phyloP scores from a whole-genome alignment of 1,139 yeast species.

The Saccharomyces uvarum region DNA sequence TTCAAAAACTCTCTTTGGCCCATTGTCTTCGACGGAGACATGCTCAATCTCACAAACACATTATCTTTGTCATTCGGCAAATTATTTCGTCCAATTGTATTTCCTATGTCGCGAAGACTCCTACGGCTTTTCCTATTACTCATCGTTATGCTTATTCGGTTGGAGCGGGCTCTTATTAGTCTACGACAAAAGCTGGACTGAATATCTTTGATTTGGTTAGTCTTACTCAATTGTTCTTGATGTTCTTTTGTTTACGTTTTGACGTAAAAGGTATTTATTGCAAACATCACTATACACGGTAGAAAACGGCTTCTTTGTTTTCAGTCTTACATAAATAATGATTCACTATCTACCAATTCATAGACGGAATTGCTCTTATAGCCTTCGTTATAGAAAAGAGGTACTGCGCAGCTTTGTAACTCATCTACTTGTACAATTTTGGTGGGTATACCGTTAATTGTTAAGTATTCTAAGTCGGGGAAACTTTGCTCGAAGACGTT shows the following conservation, averaged over 20 bases:
- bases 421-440: slow-evolving; percentile 21
- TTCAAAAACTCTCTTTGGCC: slow-evolving; percentile 13
- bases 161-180: too few species aligned
- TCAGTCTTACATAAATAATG: slow-evolving; percentile 18
- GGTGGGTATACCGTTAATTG: slow-evolving; percentile 28
- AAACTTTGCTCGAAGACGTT: slow-evolving; percentile 22
- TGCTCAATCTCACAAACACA: slow-evolving; percentile 22
- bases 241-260: not conserved
- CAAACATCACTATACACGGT: not conserved
- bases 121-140: not conserved
- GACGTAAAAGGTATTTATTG: not conserved
- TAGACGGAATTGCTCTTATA: slow-evolving; percentile 27
- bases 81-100: slow-evolving; percentile 5
- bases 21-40: slow-evolving; percentile 20
- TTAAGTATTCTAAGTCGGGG: slow-evolving; percentile 19
- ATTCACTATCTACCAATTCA: slow-evolving; percentile 25
- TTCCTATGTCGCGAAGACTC: slow-evolving; percentile 8
- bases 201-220: not conserved
- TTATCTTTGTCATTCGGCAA: slow-evolving; percentile 8
- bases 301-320: not conserved
- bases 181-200: not conserved
- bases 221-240: not conserved
- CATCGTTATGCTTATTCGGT: not conserved
- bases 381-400: slow-evolving; percentile 19
- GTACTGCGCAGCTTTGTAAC: slow-evolving; percentile 25